A percentile compares a stretch with the other conserved stretches of the same genome.
These are phyloP conservation scores for Calocera cornea DNA, from an alignment of 768 basidiomycete species.

Conservation along the genomic window DNA sequence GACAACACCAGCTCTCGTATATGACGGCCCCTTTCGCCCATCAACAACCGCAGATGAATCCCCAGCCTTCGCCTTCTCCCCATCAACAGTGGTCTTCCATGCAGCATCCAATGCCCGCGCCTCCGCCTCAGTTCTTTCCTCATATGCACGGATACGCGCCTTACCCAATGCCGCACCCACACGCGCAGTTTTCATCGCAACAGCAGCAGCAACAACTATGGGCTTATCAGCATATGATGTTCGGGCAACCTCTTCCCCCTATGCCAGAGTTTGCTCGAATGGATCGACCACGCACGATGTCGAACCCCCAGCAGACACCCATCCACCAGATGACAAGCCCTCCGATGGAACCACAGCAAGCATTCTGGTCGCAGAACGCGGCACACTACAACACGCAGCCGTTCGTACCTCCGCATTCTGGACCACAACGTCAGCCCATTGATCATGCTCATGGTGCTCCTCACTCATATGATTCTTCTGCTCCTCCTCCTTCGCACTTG, in stretches of 20 bases:
- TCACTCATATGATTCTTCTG: not conserved
- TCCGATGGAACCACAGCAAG: not conserved
- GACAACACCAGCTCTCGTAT: not conserved
- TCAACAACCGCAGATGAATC: not conserved
- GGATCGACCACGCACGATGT: not conserved
- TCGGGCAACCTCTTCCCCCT: not conserved
- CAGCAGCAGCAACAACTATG: slow-evolving; percentile 2
- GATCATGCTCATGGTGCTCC: not conserved
- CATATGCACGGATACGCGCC: slow-evolving; percentile 1
- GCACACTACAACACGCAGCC: not conserved
- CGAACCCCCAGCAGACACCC: not conserved
- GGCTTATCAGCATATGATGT: not conserved
- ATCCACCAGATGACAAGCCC: not conserved
- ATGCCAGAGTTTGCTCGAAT: not conserved
- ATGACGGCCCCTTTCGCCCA: not conserved
- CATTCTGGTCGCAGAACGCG: not conserved
- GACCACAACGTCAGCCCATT: not conserved
- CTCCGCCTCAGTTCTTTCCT: not conserved
- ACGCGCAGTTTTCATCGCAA: not conserved
- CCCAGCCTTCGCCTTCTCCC: not conserved
- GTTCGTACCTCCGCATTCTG: not conserved
- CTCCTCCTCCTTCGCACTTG: not conserved
- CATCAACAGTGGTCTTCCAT: not conserved
- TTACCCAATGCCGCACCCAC: not conserved
- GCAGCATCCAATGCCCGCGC: not conserved